These are phyloP conservation scores for Chlamydomonas applanata DNA, from an alignment of 139 green algal species.

Conservation along the genomic window DNA sequence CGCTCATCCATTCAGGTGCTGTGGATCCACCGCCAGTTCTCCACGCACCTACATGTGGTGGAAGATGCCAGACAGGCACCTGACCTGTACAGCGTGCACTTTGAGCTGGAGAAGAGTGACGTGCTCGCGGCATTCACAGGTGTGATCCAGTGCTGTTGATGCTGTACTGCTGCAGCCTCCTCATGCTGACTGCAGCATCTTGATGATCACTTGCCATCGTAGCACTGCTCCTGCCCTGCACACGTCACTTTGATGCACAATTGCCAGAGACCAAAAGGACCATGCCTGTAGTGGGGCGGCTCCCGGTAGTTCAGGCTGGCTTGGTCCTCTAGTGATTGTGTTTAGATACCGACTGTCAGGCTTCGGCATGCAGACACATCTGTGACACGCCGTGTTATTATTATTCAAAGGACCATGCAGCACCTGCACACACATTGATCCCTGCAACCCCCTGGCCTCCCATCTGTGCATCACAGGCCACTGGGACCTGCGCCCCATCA, in stretches of 20 bases:
- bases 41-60: slow-evolving; percentile 34
- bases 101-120: slow-evolving; percentile 39
- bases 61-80: slow-evolving; percentile 32
- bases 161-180: no score
- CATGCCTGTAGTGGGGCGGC: no score
- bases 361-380: no score
- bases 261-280: neutral
- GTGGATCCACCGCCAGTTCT: slow-evolving; percentile 21
- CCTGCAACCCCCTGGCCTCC: slow-evolving; percentile 28
- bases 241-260: neutral
- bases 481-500: slow-evolving; percentile 33
- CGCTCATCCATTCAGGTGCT: slow-evolving; percentile 1
- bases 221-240: neutral
- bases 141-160: neutral
- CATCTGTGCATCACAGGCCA: no score
- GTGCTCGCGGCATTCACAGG: neutral
- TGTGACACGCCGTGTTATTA: no score
- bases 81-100: slow-evolving; percentile 29
- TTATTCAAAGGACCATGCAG: neutral
- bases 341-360: no score
- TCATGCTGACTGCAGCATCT: neutral
- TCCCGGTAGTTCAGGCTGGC: no score
- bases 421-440: slow-evolving; percentile 16
- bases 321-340: no score
- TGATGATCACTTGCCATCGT: neutral